Base-by-base conservation (phyloP, 1,284 basidiomycete species). In the Anthracocystis panici-leucophaei region DNA sequence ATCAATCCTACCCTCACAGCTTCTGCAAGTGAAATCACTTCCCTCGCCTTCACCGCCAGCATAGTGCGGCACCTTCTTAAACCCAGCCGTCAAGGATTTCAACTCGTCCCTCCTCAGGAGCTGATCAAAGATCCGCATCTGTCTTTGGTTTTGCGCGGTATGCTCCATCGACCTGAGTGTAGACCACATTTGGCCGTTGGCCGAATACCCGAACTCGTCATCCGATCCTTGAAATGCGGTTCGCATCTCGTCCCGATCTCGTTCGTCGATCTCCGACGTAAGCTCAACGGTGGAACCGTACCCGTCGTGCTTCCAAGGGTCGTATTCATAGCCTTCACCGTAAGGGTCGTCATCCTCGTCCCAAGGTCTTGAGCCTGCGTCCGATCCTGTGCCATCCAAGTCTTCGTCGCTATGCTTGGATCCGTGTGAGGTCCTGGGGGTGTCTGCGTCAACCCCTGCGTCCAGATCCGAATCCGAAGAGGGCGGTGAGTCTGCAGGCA, bases 31-130 rank as follows among this genome's bases (percentile, higher is more conserved):
- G 29, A 59, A 65, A 7, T 45, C 57, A 3, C 23, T 44, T 2
- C 45, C 56, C 7, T 35, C 42, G 14, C 50, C 50, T 31, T 48
- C 40, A 0, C 52, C 59, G 14, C 54, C 58, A 9, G 48, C 48
- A 16, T 25, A 41, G 2, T 52, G 12, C 2, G 65, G 65, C 29
- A 68, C 65, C 45, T 54, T 57, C 10, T 35, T 29, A 21, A 68
- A 68, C 9, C 44, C 55, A 2, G 59, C 59, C 1, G 65, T 68
- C 44, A 68, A 38, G 14, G 50, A 31, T 3, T 40, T 27, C 11
- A 57, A 2, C 48, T 69, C 66, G 14, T 69, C 66, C 38, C 61
- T 58, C 18, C 60, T 44, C 20, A 70, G 14, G 23, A 70, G 44
- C 27, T 70, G 48, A 16, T 70, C 67, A 23, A 70, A 70, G 18